Base-by-base conservation (phyloP, 2,329 filamentous ascomycete species). In the Bipolaris gigantea region DNA sequence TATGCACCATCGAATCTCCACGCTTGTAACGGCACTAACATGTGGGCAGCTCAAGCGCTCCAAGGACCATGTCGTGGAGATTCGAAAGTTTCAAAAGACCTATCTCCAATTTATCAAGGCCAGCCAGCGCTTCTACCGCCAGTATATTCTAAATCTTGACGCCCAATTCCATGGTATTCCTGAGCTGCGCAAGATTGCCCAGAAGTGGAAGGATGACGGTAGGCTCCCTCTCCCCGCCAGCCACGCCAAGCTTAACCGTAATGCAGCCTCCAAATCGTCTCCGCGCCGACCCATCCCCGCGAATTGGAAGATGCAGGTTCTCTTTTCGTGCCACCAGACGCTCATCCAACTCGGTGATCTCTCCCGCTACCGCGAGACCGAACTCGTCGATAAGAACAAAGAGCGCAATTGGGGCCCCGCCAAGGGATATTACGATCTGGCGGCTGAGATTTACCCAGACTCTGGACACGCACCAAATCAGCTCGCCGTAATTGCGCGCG, bases 331-430 rank as follows among this genome's bases (percentile, higher is more conserved):
- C 71, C 89, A 96, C 75, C 84, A 86, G 51, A 91, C 89, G 4
- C 80, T 97, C 50, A 87, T 97, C 55, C 90, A 89, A 61, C 83
- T 97, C 9, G 94, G 94, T 32, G 94, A 99, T 72, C 81, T 99
- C 43, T 90, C 90, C 45, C 86, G 94, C 59, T 99, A 97, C 75
- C 87, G 92, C 56, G 85, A 85, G 63, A 82, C 81, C 49, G 89
- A 93, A 69, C 79, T 90, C 54, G 85, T 87, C 55, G 69, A 72
- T 45, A 91, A 89, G 71, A 70, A 73, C 48, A 92, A 89, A 72
- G 83, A 85, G 59, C 86, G 86, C 48, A 89, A 89, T 64, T 95
- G 90, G 80, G 89, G 89, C 23, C 85, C 85, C 13, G 91, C 93
- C 13, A 81, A 92, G 66, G 87, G 88, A 10, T 96, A 93, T 74